phyloP scores from a whole-genome alignment of 2,329 filamentous ascomycete species.

The Sporothrix pseudoabietina region DNA sequence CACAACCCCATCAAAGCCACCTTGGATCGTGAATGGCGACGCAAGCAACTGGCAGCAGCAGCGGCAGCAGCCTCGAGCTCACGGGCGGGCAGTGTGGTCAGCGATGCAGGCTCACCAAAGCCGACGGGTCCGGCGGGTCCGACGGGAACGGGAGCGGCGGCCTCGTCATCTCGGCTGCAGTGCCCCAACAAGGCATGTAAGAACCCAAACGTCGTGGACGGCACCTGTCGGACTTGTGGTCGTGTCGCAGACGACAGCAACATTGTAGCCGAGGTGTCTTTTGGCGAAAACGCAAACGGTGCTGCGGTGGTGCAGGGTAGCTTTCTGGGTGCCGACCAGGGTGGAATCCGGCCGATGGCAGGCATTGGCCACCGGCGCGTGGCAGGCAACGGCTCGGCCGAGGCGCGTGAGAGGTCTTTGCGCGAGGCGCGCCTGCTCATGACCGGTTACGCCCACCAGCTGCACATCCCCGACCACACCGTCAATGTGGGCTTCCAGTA shows the following conservation, averaged over 20 bases:
- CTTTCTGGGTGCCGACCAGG: conserved; percentile 83
- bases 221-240: conserved; percentile 81
- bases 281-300: conserved; percentile 83
- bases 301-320: conserved; percentile 89
- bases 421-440: conserved; percentile 61
- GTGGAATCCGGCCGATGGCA: conserved; percentile 69
- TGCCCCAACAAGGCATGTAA: conserved; percentile 64
- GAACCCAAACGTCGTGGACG: conserved; percentile 64
- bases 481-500: conserved; percentile 69
- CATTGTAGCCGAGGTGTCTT: conserved; percentile 89
- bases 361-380: conserved; percentile 61
- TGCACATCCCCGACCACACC: conserved; percentile 62
- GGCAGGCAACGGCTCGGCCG: conserved; percentile 56
- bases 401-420: conserved; percentile 61
- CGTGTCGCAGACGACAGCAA: conserved; percentile 81
- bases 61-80: conserved; percentile 31
- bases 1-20: conserved; percentile 55
- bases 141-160: conserved; percentile 30
- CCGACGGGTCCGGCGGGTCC: background rate
- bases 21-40: conserved; percentile 54
- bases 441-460: conserved; percentile 62
- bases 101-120: conserved; percentile 17
- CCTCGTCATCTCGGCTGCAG: conserved; percentile 42
- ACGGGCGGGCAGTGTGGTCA: conserved; percentile 26
- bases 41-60: conserved; percentile 42